Base-by-base conservation (phyloP, 139 green algal species). In the Volvox africanus region DNA sequence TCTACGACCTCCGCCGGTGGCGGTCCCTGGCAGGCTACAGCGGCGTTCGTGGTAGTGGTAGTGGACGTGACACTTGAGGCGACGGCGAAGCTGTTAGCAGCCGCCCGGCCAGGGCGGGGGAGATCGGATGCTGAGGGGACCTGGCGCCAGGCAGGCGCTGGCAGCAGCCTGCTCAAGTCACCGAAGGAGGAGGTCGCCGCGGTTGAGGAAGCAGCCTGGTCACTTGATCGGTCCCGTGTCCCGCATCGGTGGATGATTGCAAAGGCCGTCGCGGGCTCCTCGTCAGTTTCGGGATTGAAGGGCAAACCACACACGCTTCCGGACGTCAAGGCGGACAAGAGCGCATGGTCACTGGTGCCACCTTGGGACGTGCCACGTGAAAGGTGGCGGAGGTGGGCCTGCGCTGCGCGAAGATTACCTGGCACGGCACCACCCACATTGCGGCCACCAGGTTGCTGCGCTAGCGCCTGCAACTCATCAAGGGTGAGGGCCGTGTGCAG, bases 201-300 rank as follows among this genome's bases (percentile, higher is more conserved):
- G 3, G 17, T 24, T 16, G 22, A 65, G 28, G 22, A 32, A 14
- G 44, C 78, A 36, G 78, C 35, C 20, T 5, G 20, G 3, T 62
- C 33, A 50, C 6, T 19, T 19, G n/a, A 44, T 61, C 78, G 6
- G 61, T 32, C 61, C 19, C 61, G 50, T 22, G 86, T 90, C 14
- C 24, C 24, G 3, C 86, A 61, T 21, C 86, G 71, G 50, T 69
- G 82, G 30, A 90, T 17, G n/a, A 90, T 90, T 21, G 80, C 86
- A n/a, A 90, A 90, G 69, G 32, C 86, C 21, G 86, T 90, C 20
- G 86, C 86, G 1, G 71, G 86, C 71, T 90, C 86, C 0, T 35
- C 35, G 50, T 61, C 65, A 12, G 65, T 28, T 24, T 73, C 24
- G 11, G 65, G 24, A 28, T 73, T 12, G 65, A 73, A 73, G 6